Conservation (phyloP, 306 rosid species). For the Prunus mira region DNA sequence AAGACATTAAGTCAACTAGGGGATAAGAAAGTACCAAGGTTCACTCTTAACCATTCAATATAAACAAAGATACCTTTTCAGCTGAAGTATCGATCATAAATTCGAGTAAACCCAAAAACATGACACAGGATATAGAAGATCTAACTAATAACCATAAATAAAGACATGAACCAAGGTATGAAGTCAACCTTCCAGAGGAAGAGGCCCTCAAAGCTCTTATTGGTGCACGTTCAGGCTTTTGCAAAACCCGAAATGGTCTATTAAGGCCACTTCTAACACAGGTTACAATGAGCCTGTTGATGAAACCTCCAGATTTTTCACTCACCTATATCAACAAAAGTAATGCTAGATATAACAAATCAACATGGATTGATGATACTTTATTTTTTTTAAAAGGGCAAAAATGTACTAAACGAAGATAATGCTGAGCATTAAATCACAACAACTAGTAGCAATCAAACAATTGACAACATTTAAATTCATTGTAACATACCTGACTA, state of each 20-base stretch:
- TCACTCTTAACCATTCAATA: not conserved
- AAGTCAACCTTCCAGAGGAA: slow-evolving; percentile 93
- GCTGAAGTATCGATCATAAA: slow-evolving; percentile 11
- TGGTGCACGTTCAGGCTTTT: slow-evolving; percentile 98
- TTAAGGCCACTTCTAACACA: slow-evolving; percentile 93
- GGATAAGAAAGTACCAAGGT: not conserved
- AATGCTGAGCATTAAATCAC: not conserved
- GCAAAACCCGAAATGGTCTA: slow-evolving; percentile 87
- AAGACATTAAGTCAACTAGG: no score
- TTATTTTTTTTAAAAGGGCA: not conserved
- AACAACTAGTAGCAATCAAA: slow-evolving; percentile 6
- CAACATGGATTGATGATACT: not conserved
- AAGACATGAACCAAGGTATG: slow-evolving; percentile 18
- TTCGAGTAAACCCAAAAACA: not conserved
- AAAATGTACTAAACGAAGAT: not conserved
- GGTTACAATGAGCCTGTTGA: slow-evolving; percentile 82
- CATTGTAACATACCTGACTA: slow-evolving; percentile 57
- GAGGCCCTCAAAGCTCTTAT: slow-evolving; percentile 94
- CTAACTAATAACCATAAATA: slow-evolving; percentile 19
- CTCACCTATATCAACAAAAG: slow-evolving; percentile 60
- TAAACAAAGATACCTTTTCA: not conserved
- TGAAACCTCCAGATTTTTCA: slow-evolving; percentile 92
- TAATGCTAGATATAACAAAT: slow-evolving; percentile 14
- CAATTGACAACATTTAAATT: slow-evolving; percentile 14
- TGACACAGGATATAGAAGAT: slow-evolving; percentile 11